These are phyloP conservation scores for Paspalum notatum DNA, from an alignment of 176 grass and related monocot genomes.

Conservation along the genomic window DNA sequence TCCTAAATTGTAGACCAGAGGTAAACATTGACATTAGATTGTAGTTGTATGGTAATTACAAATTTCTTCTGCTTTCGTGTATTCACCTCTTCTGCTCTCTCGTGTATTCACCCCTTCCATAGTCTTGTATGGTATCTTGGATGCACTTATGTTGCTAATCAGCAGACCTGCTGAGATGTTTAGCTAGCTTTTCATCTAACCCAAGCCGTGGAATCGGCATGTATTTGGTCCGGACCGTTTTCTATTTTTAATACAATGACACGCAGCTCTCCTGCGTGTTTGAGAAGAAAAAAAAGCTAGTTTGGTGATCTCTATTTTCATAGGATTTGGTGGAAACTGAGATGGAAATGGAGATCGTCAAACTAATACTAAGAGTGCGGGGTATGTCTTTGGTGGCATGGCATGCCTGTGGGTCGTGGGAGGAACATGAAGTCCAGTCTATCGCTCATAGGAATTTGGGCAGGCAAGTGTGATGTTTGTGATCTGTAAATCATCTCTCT, in stretches of 20 bases:
- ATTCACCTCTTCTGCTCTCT: slow-evolving; percentile 12
- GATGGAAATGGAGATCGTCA: too few species aligned
- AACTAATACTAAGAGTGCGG: too few species aligned
- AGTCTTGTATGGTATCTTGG: slow-evolving; percentile 16
- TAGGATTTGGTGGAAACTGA: too few species aligned
- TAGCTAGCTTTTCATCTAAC: not conserved
- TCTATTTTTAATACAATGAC: too few species aligned
- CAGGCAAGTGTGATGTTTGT: not conserved
- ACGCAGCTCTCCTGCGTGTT: too few species aligned
- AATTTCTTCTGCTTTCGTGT: slow-evolving; percentile 39
- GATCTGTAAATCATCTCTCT: not conserved
- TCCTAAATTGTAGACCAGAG: slow-evolving; percentile 38
- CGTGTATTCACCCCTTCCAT: slow-evolving; percentile 7
- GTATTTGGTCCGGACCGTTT: too few species aligned
- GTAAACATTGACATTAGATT: slow-evolving; percentile 59
- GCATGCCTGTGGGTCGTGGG: not conserved
- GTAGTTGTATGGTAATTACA: slow-evolving; percentile 55
- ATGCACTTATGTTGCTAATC: slow-evolving; percentile 35
- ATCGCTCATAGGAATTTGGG: not conserved
- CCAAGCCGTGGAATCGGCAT: too few species aligned
- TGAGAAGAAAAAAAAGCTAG: too few species aligned
- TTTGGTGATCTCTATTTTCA: too few species aligned
- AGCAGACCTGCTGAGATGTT: not conserved
- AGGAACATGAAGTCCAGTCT: not conserved
- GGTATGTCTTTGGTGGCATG: too few species aligned